Base-by-base conservation (phyloP, 2,329 filamentous ascomycete genomes). In the Colletotrichum tamarilloi region DNA sequence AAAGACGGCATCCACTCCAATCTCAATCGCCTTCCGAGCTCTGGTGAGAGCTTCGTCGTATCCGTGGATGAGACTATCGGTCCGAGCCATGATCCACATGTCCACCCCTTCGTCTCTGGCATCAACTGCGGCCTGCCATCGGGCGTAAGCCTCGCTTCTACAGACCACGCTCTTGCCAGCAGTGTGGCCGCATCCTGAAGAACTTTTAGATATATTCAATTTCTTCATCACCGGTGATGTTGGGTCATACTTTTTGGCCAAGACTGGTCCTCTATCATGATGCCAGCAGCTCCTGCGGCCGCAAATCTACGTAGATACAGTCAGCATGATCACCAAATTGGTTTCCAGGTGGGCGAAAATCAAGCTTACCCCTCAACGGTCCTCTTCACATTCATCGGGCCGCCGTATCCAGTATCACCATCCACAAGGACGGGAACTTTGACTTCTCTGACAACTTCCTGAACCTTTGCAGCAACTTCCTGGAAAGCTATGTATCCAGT, bases 401-500 rank as follows among this genome's bases (percentile, higher is more conserved):
- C 82, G 5, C 85, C 85, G 65, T 87, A 87, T 3, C 85, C 85
- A 0, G 85, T 87, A 72, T 87, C 85, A 0, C 84, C 85, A 75
- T 87, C 85, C 0, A 81, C 85, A 75, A 87, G 79, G 26, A 87
- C 76, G 0, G 85, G 86, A 0, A 87, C 68, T 1, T 63, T 81
- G 0, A 82, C 81, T 52, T 81, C 81, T 1, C 84, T 79, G 1
- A 79, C 77, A 0, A 79, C 79, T 70, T 87, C 85, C 65, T 86
- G 83, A 58, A 87, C 83, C 75, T 85, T 85, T 16, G 81, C 79
- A 58, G 81, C 84, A 78, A 87, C 82, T 72, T 87, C 86, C 9
- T 81, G 79, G 75, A 87, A 83, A 2, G 85, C 85, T 66, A 87
- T 87, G 62, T 87, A 87, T 1, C 86, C 85, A 1, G 86, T 85